A percentile compares a stretch with the other conserved stretches of the same genome.
Evolutionary conservation across 2,329 filamentous ascomycete species (phyloP).

Genomic region (Pseudogymnoascus sp.): DNA sequence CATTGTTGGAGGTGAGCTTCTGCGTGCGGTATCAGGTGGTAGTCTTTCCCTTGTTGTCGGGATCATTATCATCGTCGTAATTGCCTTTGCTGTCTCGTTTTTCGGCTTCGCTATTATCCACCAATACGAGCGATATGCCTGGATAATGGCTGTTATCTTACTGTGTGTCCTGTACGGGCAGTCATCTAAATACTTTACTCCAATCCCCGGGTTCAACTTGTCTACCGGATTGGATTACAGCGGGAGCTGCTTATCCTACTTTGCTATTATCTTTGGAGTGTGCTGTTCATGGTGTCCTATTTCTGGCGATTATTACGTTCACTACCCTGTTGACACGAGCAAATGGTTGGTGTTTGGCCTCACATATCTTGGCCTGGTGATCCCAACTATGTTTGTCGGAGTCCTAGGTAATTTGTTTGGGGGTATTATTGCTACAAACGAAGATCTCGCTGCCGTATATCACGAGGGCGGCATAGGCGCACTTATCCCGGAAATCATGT

Average conservation of each 20-base stretch:
- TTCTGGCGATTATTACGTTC: slow-evolving; percentile 36
- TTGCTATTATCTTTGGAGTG: slow-evolving; percentile 7
- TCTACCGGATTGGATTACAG: slow-evolving; percentile 10
- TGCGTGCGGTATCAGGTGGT: slow-evolving; percentile 42
- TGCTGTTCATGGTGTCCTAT: slow-evolving; percentile 35
- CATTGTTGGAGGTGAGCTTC: slow-evolving; percentile 50
- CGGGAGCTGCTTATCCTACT: slow-evolving; percentile 10
- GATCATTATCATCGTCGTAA: slow-evolving; percentile 49
- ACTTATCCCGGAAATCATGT: neutral
- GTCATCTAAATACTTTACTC: slow-evolving; percentile 14
- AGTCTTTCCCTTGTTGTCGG: slow-evolving; percentile 45
- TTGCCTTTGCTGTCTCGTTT: slow-evolving; percentile 49
- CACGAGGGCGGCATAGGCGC: slow-evolving; percentile 2
- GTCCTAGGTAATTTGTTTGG: slow-evolving; percentile 6
- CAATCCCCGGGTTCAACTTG: slow-evolving; percentile 8
- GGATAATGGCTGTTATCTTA: slow-evolving; percentile 43
- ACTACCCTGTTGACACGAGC: slow-evolving; percentile 37
- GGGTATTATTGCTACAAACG: neutral
- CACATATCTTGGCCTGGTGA: slow-evolving; percentile 38
- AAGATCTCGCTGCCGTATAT: neutral
- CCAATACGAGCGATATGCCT: slow-evolving; percentile 48
- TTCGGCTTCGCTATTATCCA: slow-evolving; percentile 49
- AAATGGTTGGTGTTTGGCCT: slow-evolving; percentile 39
- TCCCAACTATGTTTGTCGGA: slow-evolving; percentile 31
- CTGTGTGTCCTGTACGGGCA: slow-evolving; percentile 15